These are phyloP conservation scores for Capsella bursapastoris DNA, from an alignment of 345 rosid genomes.

Conservation along the genomic window DNA sequence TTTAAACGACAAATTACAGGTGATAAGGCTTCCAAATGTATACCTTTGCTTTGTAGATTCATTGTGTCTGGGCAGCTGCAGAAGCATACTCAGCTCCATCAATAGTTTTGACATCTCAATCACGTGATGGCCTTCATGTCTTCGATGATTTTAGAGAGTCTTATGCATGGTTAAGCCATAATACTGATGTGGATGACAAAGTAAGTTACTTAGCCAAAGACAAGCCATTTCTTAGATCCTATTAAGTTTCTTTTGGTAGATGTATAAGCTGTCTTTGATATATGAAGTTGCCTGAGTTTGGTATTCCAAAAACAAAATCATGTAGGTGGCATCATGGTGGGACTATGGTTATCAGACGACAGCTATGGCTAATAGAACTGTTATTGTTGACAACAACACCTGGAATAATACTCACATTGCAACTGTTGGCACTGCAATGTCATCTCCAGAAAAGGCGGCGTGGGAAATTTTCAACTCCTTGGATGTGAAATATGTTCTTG, in stretches of 20 bases:
- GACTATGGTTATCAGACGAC: conserved; percentile 99
- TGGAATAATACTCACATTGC: conserved; percentile 99
- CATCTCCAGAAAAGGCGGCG: conserved; percentile 99
- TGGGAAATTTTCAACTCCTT: conserved; percentile 97
- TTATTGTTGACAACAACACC: conserved; percentile 96
- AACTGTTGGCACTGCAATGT: conserved; percentile 99
- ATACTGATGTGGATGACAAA: conserved; percentile 98
- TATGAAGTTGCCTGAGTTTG: conserved; percentile 34
- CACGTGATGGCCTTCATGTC: conserved; percentile 84
- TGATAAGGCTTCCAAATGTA: conserved; percentile 17
- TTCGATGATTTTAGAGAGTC: conserved; percentile 99
- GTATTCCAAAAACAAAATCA: conserved; percentile 15
- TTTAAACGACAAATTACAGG: conserved; percentile 3
- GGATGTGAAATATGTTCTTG: conserved; percentile 98
- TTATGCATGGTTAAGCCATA: conserved; percentile 93
- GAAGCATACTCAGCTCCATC: conserved; percentile 99
- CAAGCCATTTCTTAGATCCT: neutral
- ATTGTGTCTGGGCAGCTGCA: conserved; percentile 99
- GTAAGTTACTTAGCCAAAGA: conserved; percentile 49
- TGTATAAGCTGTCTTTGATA: conserved; percentile 26
- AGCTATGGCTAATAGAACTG: conserved; percentile 99
- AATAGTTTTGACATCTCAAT: conserved; percentile 82
- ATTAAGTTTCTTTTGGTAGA: conserved; percentile 10
- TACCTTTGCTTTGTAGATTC: conserved; percentile 62
- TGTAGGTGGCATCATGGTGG: conserved; percentile 99